Base-by-base conservation (phyloP, 2,329 filamentous ascomycete genomes). In the Coleophoma cylindrospora region DNA sequence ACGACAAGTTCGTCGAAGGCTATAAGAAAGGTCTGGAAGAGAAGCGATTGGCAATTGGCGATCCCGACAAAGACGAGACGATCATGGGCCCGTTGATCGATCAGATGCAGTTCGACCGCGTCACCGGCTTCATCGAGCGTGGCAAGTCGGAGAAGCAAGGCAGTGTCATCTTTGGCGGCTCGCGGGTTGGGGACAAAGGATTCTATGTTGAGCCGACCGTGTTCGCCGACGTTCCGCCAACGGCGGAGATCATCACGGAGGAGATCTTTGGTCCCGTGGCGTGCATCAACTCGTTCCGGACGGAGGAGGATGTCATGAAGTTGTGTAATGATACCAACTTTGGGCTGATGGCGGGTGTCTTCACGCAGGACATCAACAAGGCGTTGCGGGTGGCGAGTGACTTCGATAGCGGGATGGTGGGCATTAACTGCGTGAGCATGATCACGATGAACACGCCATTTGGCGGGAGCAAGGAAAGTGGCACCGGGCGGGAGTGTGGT, bases 251-350 rank as follows among this genome's bases (percentile, higher is more conserved):
- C 22, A 51, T 53, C 32, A 54, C 33, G n/a, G 38, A 59, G 34
- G 41, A 44, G 12, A 44, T 85, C 1, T 85, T 86, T 54, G 82
- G 83, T 0, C 81, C 83, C 0, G 81, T 87, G 4, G 76, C 81
- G 0, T 75, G 74, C 21, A 75, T 86, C 54, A 74, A 74, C 48
- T 74, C 71, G 0, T 83, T 83, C 66, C 76, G 78, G 59, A 74
- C 71, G 0, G 80, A 83, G 57, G 73, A 75, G 22, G 78, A 83
- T 55, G 77, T 72, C 1, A 60, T 83, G 32, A 61, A 67, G 38
- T 65, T 72, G 32, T 79, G 79, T 2, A 84, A 84, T 58, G 72
- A 81, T 58, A 76, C 74, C 6, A 75, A 75, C 34, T 81, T 77
- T 56, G 80, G 79, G 3, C 67, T 83, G 2, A 77, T 76, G 37